These are phyloP conservation scores for Mortierella sp. DNA, from an alignment of 371 early-diverging fungal genomes.

Conservation along the genomic window DNA sequence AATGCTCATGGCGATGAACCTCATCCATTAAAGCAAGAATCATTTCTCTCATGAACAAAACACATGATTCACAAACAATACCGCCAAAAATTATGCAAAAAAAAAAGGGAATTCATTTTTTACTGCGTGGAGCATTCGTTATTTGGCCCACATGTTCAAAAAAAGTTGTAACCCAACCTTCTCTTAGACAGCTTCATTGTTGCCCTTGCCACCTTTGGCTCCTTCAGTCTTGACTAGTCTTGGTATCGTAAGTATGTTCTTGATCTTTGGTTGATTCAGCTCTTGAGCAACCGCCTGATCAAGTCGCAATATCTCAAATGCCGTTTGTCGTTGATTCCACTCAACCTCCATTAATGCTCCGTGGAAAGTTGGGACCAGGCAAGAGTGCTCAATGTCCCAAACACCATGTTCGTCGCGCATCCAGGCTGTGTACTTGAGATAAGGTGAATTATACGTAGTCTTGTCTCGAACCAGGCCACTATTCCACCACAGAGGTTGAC, in stretches of 20 bases:
- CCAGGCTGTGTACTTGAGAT: constrained; percentile 45
- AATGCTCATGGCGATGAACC: not conserved
- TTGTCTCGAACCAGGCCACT: constrained; percentile 64
- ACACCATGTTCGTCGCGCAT: constrained; percentile 46
- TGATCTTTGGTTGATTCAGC: constrained; percentile 10
- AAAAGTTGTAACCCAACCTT: too few relatives aligned
- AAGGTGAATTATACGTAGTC: constrained; percentile 25
- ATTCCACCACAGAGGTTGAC: constrained; percentile 67
- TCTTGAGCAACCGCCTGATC: constrained; percentile 39
- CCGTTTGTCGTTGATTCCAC: constrained; percentile 42
- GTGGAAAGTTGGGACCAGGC: constrained; percentile 29
- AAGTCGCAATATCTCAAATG: constrained; percentile 31
- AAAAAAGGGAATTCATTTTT: not conserved
- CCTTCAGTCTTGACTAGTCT: constrained; percentile 25
- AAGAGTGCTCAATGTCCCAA: constrained; percentile 45
- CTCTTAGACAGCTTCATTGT: constrained; percentile 35
- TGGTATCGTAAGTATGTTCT: constrained; percentile 38
- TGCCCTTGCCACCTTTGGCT: constrained; percentile 48
- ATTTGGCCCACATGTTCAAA: not conserved
- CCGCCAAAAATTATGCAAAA: not conserved
- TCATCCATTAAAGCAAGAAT: not conserved
- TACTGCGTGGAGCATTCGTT: not conserved
- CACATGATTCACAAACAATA: not conserved
- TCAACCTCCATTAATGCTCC: constrained; percentile 46
- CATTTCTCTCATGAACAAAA: too few relatives aligned